Evolutionary conservation across 225 moss, liverwort and hornwort genomes (phyloP).

Genomic region (Sphagnum tenellum): DNA sequence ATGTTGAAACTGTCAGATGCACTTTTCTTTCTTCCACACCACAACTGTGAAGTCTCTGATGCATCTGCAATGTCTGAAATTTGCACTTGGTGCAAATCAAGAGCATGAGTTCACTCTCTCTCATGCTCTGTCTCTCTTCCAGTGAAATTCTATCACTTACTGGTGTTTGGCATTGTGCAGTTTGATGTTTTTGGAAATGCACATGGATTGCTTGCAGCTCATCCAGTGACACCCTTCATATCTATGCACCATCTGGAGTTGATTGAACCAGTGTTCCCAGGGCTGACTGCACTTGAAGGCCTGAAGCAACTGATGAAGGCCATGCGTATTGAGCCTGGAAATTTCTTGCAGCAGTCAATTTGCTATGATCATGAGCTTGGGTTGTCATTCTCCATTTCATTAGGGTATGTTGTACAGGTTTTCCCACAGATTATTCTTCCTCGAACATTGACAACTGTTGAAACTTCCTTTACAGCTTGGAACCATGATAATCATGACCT

Average conservation of each 20-base stretch:
- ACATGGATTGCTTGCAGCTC: conserved; percentile 63
- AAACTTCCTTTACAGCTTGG: conserved; percentile 73
- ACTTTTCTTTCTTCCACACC: background rate
- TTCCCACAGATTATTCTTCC: conserved; percentile 63
- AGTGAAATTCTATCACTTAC: background rate
- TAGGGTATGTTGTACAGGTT: conserved; percentile 61
- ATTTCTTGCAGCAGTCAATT: conserved; percentile 72
- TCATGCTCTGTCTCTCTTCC: background rate
- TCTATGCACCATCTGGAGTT: conserved; percentile 82
- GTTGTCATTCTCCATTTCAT: conserved; percentile 74
- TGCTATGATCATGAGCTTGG: conserved; percentile 42
- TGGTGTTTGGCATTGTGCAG: conserved; percentile 19
- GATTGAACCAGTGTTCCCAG: conserved; percentile 64
- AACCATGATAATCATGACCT: conserved; percentile 58
- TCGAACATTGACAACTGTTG: conserved; percentile 58
- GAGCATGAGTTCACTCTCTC: background rate
- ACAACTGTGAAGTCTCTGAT: background rate
- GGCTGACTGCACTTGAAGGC: conserved; percentile 28
- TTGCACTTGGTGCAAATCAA: too few species aligned
- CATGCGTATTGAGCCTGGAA: conserved; percentile 51
- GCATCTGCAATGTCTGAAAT: background rate
- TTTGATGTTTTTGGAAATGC: conserved; percentile 73
- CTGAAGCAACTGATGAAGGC: conserved; percentile 49
- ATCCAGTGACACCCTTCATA: conserved; percentile 66
- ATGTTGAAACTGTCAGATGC: background rate